Conservation (phyloP, 2,329 filamentous ascomycete genomes). For the Fonsecaea erecta region DNA sequence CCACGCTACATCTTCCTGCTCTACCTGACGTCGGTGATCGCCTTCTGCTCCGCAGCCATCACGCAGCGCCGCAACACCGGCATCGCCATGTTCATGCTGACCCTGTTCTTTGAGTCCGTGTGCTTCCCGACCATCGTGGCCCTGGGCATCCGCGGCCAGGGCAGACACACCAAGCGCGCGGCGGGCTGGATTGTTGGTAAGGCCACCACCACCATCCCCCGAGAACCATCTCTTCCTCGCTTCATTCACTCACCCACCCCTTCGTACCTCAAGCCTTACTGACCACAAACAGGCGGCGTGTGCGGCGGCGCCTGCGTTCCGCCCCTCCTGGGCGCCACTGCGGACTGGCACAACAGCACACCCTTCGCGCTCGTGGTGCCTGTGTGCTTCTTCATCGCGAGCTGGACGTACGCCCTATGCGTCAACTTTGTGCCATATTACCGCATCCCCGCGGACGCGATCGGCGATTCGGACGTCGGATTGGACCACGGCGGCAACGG, state of each 20-base stretch:
- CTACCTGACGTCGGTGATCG: conserved; percentile 67
- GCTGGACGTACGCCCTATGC: conserved; percentile 61
- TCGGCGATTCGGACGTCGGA: conserved; percentile 54
- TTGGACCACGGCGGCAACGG: conserved; percentile 40
- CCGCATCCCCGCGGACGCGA: conserved; percentile 63
- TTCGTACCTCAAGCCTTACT: neutral
- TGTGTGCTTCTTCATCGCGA: conserved; percentile 61
- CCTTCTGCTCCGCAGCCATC: conserved; percentile 59
- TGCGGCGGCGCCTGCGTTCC: conserved; percentile 59
- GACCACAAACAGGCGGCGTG: conserved; percentile 62
- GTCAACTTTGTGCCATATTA: conserved; percentile 72
- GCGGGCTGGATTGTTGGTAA: conserved; percentile 70
- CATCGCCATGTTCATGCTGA: conserved; percentile 42
- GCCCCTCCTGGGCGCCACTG: conserved; percentile 69
- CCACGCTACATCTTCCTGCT: conserved; percentile 72
- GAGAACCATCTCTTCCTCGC: conserved; percentile 39
- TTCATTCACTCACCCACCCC: neutral
- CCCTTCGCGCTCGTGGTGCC: conserved; percentile 70
- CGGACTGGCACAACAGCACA: conserved; percentile 66
- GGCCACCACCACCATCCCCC: neutral
- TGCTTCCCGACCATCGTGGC: conserved; percentile 82
- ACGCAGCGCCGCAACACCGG: conserved; percentile 54
- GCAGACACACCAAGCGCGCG: conserved; percentile 75
- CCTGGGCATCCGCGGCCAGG: conserved; percentile 75
- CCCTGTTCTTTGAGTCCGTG: conserved; percentile 80